Percentiles rank a stretch among this genome's conserved stretches.
Conservation (phyloP, 306 rosid genomes). For the Corylus avellana region DNA sequence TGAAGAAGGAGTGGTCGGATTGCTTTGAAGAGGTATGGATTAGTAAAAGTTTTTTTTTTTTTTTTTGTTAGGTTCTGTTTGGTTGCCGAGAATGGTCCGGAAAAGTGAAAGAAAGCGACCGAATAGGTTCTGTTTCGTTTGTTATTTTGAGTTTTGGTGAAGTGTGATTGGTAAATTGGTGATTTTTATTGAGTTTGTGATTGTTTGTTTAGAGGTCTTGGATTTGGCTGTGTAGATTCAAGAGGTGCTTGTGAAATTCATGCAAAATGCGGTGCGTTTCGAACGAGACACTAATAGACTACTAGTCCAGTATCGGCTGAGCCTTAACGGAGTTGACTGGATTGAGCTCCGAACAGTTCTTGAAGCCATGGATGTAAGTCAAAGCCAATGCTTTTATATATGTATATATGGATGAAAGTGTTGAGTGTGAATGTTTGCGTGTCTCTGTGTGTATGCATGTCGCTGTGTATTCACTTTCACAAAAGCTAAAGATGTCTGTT, state of each 20-base stretch:
- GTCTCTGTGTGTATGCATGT: neutral
- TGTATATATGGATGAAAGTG: constrained; percentile 8
- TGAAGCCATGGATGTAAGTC: constrained; percentile 87
- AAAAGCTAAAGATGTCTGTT: neutral
- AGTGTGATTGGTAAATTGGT: constrained; percentile 30
- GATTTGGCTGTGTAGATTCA: constrained; percentile 96
- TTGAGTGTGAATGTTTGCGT: neutral
- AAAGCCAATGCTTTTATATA: constrained; percentile 10
- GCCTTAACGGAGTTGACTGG: constrained; percentile 37
- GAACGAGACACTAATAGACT: constrained; percentile 54
- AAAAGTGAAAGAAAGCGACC: neutral
- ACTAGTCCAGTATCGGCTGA: constrained; percentile 53
- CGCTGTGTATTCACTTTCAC: neutral
- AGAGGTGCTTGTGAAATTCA: constrained; percentile 71
- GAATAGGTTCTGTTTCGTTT: neutral
- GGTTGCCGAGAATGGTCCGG: neutral
- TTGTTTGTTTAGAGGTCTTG: constrained; percentile 79
- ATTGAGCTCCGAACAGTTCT: constrained; percentile 65
- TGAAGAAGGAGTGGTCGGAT: constrained; percentile 77
- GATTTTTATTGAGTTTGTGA: constrained; percentile 68
- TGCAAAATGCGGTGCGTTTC: constrained; percentile 77
- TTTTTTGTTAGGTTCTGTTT: neutral
- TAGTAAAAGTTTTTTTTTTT: neutral
- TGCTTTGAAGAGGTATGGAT: constrained; percentile 81
- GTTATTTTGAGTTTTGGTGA: constrained; percentile 7